These are phyloP conservation scores for Pseudocercospora fijiensis DNA, from an alignment of 2,329 filamentous ascomycete genomes.

Conservation along the genomic window DNA sequence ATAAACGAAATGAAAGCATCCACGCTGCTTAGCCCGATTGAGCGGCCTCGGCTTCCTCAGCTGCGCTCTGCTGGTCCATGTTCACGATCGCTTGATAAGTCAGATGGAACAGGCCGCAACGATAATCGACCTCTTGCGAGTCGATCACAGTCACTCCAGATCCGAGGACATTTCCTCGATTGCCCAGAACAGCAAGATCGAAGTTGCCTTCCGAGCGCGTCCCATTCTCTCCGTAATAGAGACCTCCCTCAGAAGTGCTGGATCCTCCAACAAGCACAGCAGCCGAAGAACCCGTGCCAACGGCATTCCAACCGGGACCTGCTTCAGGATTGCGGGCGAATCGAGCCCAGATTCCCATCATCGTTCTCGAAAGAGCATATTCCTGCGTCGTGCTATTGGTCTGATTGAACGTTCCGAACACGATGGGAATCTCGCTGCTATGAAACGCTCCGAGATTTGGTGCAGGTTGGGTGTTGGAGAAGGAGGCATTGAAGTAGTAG, in stretches of 20 bases:
- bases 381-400: slow-evolving; percentile 36
- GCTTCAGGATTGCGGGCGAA: slow-evolving; percentile 41
- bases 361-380: slow-evolving; percentile 34
- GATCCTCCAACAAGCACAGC: slow-evolving; percentile 27
- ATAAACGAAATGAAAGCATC: background rate
- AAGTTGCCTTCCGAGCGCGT: slow-evolving; percentile 25
- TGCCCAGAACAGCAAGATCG: slow-evolving; percentile 33
- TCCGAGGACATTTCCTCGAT: slow-evolving; percentile 25
- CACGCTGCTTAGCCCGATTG: background rate
- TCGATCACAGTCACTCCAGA: slow-evolving; percentile 36
- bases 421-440: slow-evolving; percentile 38
- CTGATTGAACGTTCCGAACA: slow-evolving; percentile 38
- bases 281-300: slow-evolving; percentile 21
- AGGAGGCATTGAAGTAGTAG: slow-evolving; percentile 42
- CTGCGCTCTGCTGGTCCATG: slow-evolving; percentile 7
- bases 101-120: slow-evolving; percentile 31
- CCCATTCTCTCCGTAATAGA: slow-evolving; percentile 22
- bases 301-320: slow-evolving; percentile 41
- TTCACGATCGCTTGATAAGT: slow-evolving; percentile 22
- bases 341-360: slow-evolving; percentile 39
- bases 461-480: slow-evolving; percentile 36
- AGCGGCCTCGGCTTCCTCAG: background rate
- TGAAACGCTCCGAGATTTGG: slow-evolving; percentile 37
- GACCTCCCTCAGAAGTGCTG: slow-evolving; percentile 25
- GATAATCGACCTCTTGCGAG: slow-evolving; percentile 31